phyloP scores from a whole-genome alignment of 352 stramenopile genomes.

The Phytophthora colocasiae region DNA sequence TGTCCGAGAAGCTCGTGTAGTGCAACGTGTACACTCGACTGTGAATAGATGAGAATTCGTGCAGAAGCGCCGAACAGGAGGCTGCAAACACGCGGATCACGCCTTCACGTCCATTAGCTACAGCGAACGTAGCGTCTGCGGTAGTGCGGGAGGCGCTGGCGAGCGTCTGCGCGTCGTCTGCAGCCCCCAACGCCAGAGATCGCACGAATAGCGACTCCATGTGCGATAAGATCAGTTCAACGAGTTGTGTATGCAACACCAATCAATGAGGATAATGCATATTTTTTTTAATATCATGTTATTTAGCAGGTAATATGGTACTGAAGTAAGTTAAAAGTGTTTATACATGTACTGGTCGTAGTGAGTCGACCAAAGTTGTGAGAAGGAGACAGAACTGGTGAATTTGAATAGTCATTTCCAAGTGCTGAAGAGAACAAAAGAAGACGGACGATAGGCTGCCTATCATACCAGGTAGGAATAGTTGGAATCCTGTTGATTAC shows the following conservation, averaged over 20 bases:
- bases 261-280: neutral
- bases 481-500: too few species aligned
- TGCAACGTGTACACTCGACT: constrained; percentile 69
- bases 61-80: constrained; percentile 75
- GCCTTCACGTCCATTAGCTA: constrained; percentile 65
- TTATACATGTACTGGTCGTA: too few species aligned
- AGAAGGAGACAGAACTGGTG: too few species aligned
- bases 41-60: constrained; percentile 87
- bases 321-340: too few species aligned
- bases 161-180: constrained; percentile 54
- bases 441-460: too few species aligned
- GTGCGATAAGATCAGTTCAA: neutral
- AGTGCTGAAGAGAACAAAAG: too few species aligned
- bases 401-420: too few species aligned
- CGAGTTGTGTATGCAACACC: constrained; percentile 7
- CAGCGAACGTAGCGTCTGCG: constrained; percentile 75
- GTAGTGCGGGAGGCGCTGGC: constrained; percentile 68
- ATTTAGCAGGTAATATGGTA: too few species aligned
- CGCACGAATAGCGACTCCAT: constrained; percentile 82
- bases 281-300: too few species aligned
- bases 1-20: constrained; percentile 90
- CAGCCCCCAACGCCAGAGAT: constrained; percentile 54
- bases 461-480: too few species aligned
- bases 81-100: constrained; percentile 85
- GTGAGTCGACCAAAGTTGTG: too few species aligned